phyloP scores from a whole-genome alignment of 768 basidiomycete species.

The Serendipita vermifera region DNA sequence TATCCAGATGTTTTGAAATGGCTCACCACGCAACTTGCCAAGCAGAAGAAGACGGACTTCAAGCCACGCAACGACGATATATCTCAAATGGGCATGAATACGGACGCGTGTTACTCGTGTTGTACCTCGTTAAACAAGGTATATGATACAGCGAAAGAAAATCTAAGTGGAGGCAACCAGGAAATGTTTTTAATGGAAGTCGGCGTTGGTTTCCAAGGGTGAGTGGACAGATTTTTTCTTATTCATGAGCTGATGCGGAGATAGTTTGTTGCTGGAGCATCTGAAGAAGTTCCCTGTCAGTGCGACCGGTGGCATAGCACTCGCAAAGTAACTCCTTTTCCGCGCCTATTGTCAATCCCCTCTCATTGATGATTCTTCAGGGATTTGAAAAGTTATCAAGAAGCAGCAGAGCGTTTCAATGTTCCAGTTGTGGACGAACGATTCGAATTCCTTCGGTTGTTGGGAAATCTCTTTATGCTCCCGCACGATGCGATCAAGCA shows the following conservation, averaged over 20 bases:
- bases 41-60: slow-evolving; percentile 94
- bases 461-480: slow-evolving; percentile 94
- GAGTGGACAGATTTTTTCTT: slow-evolving; percentile 20
- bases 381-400: slow-evolving; percentile 94
- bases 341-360: neutral
- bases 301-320: slow-evolving; percentile 92
- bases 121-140: slow-evolving; percentile 79
- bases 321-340: slow-evolving; percentile 64
- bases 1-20: slow-evolving; percentile 54
- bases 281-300: slow-evolving; percentile 93
- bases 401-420: slow-evolving; percentile 67
- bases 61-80: slow-evolving; percentile 93
- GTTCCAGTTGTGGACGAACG: slow-evolving; percentile 81
- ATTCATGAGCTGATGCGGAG: neutral
- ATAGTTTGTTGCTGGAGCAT: slow-evolving; percentile 75
- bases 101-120: slow-evolving; percentile 78
- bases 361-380: slow-evolving; percentile 29
- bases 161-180: slow-evolving; percentile 81
- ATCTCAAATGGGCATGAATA: slow-evolving; percentile 87
- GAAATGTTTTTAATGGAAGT: slow-evolving; percentile 89
- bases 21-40: slow-evolving; percentile 62
- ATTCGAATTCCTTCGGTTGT: slow-evolving; percentile 94
- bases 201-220: slow-evolving; percentile 89
- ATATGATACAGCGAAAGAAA: slow-evolving; percentile 58
- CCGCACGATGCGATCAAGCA: slow-evolving; percentile 89